Evolutionary conservation across 2,329 filamentous ascomycete species (phyloP).

Genomic region (Hirsutella thompsonii): DNA sequence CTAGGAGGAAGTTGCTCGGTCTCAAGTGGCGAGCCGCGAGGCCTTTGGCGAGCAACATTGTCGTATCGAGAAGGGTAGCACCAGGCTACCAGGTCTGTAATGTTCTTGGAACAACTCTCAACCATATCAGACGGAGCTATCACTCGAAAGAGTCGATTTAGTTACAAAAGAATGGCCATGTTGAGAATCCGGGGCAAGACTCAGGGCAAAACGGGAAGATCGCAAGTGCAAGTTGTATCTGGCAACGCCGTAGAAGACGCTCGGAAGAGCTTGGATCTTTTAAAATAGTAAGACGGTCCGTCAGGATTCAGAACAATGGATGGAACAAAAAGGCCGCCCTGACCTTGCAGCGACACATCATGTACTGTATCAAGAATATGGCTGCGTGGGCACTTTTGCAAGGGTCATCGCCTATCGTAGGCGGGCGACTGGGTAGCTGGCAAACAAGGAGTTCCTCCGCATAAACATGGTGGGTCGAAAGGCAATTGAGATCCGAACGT

Average conservation of each 20-base stretch:
- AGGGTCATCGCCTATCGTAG: neutral
- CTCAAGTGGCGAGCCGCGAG: slow-evolving; percentile 11
- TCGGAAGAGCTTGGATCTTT: neutral
- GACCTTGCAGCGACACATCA: slow-evolving; percentile 26
- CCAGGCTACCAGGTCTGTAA: neutral
- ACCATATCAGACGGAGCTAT: too few relatives aligned
- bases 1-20: slow-evolving; percentile 10
- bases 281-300: neutral
- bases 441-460: neutral
- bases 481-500: neutral
- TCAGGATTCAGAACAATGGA: neutral
- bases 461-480: neutral
- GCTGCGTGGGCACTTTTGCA: neutral
- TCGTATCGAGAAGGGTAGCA: slow-evolving; percentile 4
- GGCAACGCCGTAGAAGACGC: neutral
- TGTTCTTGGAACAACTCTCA: too few relatives aligned
- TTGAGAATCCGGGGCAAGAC: too few relatives aligned
- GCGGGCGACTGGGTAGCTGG: neutral
- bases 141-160: too few relatives aligned
- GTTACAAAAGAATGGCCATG: too few relatives aligned
- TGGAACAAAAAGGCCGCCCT: slow-evolving; percentile 25
- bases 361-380: slow-evolving; percentile 7
- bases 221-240: too few relatives aligned
- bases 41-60: slow-evolving; percentile 15
- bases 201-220: too few relatives aligned